phyloP scores from a whole-genome alignment of 2,329 filamentous ascomycete genomes.

The Botryotinia convoluta region DNA sequence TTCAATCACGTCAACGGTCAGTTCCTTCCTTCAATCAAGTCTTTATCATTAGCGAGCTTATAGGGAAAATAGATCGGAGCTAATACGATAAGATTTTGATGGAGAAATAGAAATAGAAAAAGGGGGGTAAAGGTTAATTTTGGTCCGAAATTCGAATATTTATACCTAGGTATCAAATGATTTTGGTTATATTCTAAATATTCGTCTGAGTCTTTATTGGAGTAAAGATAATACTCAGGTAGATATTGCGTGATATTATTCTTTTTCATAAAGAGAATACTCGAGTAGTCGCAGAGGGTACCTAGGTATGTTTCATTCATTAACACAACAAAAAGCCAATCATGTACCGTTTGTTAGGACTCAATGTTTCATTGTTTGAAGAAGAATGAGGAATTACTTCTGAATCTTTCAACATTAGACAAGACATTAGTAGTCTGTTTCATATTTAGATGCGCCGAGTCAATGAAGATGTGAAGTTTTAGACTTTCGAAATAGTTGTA shows the following conservation, averaged over 20 bases:
- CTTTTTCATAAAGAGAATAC: neutral
- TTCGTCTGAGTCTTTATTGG: neutral
- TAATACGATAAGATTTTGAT: slow-evolving; percentile 11
- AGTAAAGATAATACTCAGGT: neutral
- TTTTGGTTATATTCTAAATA: neutral
- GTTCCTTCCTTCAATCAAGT: neutral
- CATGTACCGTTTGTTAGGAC: neutral
- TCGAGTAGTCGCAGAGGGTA: neutral
- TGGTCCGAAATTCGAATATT: neutral
- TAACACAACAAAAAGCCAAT: neutral
- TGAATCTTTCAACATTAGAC: neutral
- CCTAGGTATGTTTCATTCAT: neutral
- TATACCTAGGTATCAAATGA: neutral
- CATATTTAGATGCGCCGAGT: neutral
- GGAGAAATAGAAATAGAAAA: slow-evolving; percentile 3
- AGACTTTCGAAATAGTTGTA: neutral
- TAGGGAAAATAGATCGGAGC: neutral
- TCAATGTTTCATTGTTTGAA: neutral
- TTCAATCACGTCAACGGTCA: slow-evolving; percentile 5
- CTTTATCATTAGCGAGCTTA: slow-evolving; percentile 4
- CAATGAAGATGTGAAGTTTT: neutral
- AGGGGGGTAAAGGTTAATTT: neutral
- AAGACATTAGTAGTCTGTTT: neutral
- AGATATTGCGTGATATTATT: slow-evolving; percentile 5
- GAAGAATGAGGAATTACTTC: neutral